A percentile compares a stretch with the other conserved stretches of the same genome.
phyloP scores from a whole-genome alignment of 345 rosid species.

The Chamaenerion angustifolium region DNA sequence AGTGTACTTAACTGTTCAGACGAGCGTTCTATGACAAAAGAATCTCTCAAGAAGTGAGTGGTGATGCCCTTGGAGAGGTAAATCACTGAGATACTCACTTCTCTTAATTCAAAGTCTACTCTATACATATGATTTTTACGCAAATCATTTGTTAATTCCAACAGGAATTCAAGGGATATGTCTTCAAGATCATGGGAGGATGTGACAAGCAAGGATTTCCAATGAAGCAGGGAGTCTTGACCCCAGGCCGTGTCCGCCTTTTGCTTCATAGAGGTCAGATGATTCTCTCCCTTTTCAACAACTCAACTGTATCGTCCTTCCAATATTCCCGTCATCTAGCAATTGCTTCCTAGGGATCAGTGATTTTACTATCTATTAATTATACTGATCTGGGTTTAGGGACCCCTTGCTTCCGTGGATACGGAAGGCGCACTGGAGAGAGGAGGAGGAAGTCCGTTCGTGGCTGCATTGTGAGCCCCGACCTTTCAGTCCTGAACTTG shows the following conservation, averaged over 20 bases:
- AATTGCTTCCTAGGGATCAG: too few species aligned
- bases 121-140: neutral
- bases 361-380: neutral
- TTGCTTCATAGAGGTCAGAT: slow-evolving; percentile 51
- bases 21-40: slow-evolving; percentile 74
- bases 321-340: too few species aligned
- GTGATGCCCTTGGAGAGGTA: slow-evolving; percentile 72
- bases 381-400: slow-evolving; percentile 14
- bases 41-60: slow-evolving; percentile 66
- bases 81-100: too few species aligned
- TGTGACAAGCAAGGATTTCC: slow-evolving; percentile 86
- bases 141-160: too few species aligned
- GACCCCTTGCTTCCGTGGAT: slow-evolving; percentile 71
- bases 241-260: slow-evolving; percentile 72
- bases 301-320: too few species aligned
- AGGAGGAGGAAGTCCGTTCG: slow-evolving; percentile 76
- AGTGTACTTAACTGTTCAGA: slow-evolving; percentile 10
- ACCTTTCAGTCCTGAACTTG: slow-evolving; percentile 71
- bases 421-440: slow-evolving; percentile 69
- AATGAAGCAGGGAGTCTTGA: slow-evolving; percentile 76
- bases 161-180: slow-evolving; percentile 69
- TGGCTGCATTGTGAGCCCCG: slow-evolving; percentile 79
- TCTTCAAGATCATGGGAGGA: slow-evolving; percentile 78
- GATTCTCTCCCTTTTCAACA: neutral
- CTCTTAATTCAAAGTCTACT: too few species aligned